Base-by-base conservation (phyloP, 2,329 filamentous ascomycete genomes). In the Nemania sp. region DNA sequence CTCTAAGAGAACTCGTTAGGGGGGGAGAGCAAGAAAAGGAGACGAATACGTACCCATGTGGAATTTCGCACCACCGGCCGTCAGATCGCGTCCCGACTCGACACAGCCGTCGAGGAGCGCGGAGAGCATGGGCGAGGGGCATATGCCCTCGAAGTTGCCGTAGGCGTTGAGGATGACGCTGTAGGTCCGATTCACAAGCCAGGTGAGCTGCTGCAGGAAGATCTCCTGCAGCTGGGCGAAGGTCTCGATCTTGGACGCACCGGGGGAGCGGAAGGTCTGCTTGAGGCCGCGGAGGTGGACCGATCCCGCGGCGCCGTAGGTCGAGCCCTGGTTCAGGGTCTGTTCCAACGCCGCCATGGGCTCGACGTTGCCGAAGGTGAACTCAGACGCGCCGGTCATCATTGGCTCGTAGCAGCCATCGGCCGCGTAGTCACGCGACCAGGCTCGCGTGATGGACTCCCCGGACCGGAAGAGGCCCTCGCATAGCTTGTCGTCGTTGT, bases 331-430 rank as follows among this genome's bases (percentile, higher is more conserved):
- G 25, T 63, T 63, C n/a, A 63, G 54, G 1, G 61, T 43, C 34
- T 58, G 58, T 42, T 63, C 61, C 5, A 63, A 37, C 25, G 61
- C 61, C 10, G 54, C 49, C 61, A 63, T 57, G 29, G 54, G 61
- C 13, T 53, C 54, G 40, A 63, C 50, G 45, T 55, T 63, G 39
- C 39, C 46, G 25, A 63, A 54, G 0, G 58, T 52, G 58, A 63
- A 63, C 7, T 63, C 58, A 1, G 61, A 61, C 4, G 61, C 61
- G 20, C 61, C 61, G 11, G 50, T 37, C 40, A 63, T 21, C 61
- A 63, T 63, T 25, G 61, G 61, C 54, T 63, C 61, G 37, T 32
- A 63, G 42, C 61, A 63, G 3, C 61, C 61, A 42, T 64, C 61
- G 4, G 61, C 61, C 3, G 61, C 21, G 17, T 61, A 64, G 18